A percentile compares a stretch with the other conserved stretches of the same genome.
Evolutionary conservation across 192 early-diverging fungal genomes (phyloP).

Genomic region (Backusella circina): DNA sequence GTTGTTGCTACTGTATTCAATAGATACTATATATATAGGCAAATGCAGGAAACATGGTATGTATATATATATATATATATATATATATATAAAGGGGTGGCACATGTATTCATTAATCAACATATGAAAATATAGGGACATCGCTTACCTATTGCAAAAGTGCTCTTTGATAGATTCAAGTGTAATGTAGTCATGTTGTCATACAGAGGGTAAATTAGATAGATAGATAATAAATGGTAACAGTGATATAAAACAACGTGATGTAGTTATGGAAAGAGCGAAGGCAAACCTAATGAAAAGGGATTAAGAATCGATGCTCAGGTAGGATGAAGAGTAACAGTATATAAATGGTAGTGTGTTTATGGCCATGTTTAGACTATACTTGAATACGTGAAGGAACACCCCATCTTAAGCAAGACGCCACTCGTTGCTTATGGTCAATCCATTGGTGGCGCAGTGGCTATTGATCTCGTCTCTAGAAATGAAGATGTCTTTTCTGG

Average conservation of each 20-base stretch:
- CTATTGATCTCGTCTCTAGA: constrained; percentile 78
- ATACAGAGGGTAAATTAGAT: constrained; percentile 79
- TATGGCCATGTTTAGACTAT: constrained; percentile 52
- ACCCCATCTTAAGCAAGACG: constrained; percentile 69
- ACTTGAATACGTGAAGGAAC: constrained; percentile 77
- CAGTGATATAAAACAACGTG: no score
- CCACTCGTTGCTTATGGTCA: constrained; percentile 92
- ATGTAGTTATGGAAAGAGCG: constrained; percentile 78
- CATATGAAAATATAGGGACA: constrained; percentile 62
- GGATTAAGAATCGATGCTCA: constrained; percentile 88
- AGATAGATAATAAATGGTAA: no score
- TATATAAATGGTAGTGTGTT: background rate
- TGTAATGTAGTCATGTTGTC: constrained; percentile 96
- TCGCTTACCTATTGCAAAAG: constrained; percentile 84
- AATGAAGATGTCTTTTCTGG: constrained; percentile 77
- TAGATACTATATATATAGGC: constrained; percentile 42
- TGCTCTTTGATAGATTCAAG: constrained; percentile 58
- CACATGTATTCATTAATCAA: no score
- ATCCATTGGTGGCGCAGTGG: constrained; percentile 95
- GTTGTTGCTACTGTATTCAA: background rate
- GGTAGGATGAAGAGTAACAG: constrained; percentile 28
- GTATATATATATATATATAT: background rate
- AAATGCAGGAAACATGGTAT: constrained; percentile 95
- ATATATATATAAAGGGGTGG: background rate
- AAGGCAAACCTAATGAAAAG: constrained; percentile 82